A percentile compares a stretch with the other conserved stretches of the same genome.
Evolutionary conservation across 768 basidiomycete species (phyloP).

Genomic region (Boletus speciosus): DNA sequence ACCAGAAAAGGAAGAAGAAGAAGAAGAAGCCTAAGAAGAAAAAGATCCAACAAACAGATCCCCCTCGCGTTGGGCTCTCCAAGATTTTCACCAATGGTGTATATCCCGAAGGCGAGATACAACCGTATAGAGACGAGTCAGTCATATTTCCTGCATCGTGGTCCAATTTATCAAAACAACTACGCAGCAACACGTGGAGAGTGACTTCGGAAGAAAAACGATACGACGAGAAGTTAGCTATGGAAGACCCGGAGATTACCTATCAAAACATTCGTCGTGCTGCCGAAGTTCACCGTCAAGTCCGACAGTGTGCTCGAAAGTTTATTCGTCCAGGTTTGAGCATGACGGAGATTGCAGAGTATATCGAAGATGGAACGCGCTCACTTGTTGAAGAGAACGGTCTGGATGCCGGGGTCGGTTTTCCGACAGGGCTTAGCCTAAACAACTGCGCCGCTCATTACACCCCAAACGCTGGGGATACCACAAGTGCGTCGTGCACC

Average conservation of each 20-base stretch:
- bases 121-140: constrained; percentile 90
- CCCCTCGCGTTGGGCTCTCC: constrained; percentile 83
- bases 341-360: constrained; percentile 90
- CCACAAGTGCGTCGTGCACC: constrained; percentile 49
- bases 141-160: constrained; percentile 29
- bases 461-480: constrained; percentile 92
- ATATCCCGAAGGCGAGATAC: constrained; percentile 89
- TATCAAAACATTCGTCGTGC: constrained; percentile 89
- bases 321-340: constrained; percentile 89
- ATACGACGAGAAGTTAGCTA: constrained; percentile 70
- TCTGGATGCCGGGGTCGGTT: constrained; percentile 82
- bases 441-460: constrained; percentile 98
- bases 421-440: constrained; percentile 91
- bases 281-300: constrained; percentile 94
- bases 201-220: constrained; percentile 89
- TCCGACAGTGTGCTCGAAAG: constrained; percentile 76
- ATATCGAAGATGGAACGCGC: constrained; percentile 89
- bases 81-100: constrained; percentile 84
- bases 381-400: constrained; percentile 91
- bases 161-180: not conserved
- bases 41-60: constrained; percentile 79
- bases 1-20: constrained; percentile 87
- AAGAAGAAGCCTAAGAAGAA: constrained; percentile 92
- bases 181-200: constrained; percentile 77
- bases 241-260: constrained; percentile 78